These are phyloP conservation scores for Aphanomyces stellatus DNA, from an alignment of 352 stramenopile species.

Conservation along the genomic window DNA sequence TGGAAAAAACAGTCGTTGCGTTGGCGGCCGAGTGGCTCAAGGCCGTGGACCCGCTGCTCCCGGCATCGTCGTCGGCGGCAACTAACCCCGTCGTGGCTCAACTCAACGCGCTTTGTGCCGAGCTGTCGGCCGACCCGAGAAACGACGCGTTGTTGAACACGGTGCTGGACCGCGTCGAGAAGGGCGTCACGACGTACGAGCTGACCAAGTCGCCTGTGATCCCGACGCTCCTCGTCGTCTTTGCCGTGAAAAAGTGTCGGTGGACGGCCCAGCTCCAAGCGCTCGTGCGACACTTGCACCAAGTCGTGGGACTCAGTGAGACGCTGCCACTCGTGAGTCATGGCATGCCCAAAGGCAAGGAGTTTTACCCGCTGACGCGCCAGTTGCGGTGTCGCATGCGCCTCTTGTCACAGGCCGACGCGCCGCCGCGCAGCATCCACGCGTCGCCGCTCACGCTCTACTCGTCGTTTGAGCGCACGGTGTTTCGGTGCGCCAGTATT, in stretches of 20 bases:
- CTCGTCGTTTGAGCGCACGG: slow-evolving; percentile 77
- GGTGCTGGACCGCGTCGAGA: not conserved
- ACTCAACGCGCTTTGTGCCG: not conserved
- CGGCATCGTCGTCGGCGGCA: not conserved
- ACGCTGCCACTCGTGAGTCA: slow-evolving; percentile 51
- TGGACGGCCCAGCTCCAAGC: not conserved
- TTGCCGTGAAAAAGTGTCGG: slow-evolving; percentile 25
- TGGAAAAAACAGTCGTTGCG: not conserved
- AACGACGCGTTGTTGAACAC: not conserved
- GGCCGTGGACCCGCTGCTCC: not conserved
- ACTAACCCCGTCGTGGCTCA: not conserved
- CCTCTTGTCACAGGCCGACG: slow-evolving; percentile 28
- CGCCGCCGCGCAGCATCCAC: slow-evolving; percentile 35
- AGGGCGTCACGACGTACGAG: slow-evolving; percentile 63
- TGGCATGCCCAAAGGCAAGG: slow-evolving; percentile 51
- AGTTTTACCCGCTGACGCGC: slow-evolving; percentile 66
- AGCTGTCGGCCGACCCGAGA: not conserved
- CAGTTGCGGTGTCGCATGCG: slow-evolving; percentile 62
- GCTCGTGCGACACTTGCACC: slow-evolving; percentile 12
- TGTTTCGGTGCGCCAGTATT: slow-evolving; percentile 53
- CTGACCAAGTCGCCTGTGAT: slow-evolving; percentile 77
- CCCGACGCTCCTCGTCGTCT: slow-evolving; percentile 44
- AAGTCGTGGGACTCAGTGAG: slow-evolving; percentile 30
- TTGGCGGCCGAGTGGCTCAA: not conserved
- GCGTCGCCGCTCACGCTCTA: slow-evolving; percentile 72